These are phyloP conservation scores for Aspergillus ruber DNA, from an alignment of 2,329 filamentous ascomycete species.

Conservation along the genomic window DNA sequence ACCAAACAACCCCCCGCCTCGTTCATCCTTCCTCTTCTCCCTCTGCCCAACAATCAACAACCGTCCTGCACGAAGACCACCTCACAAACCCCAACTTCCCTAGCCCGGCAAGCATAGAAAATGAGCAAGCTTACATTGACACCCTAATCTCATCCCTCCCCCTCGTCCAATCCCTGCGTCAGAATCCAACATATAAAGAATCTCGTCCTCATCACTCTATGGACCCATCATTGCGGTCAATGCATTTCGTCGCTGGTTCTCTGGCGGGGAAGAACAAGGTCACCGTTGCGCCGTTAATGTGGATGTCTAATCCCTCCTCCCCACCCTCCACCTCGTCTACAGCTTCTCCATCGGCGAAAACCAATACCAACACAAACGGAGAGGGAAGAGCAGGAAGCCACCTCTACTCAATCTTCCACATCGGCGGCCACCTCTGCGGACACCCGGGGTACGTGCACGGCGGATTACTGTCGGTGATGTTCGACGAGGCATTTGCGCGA, in stretches of 20 bases:
- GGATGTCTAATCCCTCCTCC: slow-evolving; percentile 10
- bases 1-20: neutral
- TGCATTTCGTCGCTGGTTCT: slow-evolving; percentile 74
- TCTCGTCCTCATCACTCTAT: slow-evolving; percentile 80
- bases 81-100: neutral
- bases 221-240: slow-evolving; percentile 57
- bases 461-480: slow-evolving; percentile 26
- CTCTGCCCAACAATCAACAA: neutral
- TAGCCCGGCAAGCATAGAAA: neutral
- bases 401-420: slow-evolving; percentile 21
- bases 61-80: neutral
- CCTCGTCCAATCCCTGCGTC: slow-evolving; percentile 60
- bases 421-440: slow-evolving; percentile 27
- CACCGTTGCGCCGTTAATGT: slow-evolving; percentile 63
- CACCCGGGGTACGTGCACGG: slow-evolving; percentile 33
- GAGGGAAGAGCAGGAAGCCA: slow-evolving; percentile 10
- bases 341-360: neutral
- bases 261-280: slow-evolving; percentile 67
- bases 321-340: neutral
- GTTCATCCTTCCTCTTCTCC: neutral
- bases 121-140: slow-evolving; percentile 12
- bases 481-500: slow-evolving; percentile 33
- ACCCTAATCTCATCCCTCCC: slow-evolving; percentile 48
- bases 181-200: slow-evolving; percentile 59
- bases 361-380: neutral